Conservation (phyloP, 2,329 filamentous ascomycete species). For the Trichoderma semiorbis region DNA sequence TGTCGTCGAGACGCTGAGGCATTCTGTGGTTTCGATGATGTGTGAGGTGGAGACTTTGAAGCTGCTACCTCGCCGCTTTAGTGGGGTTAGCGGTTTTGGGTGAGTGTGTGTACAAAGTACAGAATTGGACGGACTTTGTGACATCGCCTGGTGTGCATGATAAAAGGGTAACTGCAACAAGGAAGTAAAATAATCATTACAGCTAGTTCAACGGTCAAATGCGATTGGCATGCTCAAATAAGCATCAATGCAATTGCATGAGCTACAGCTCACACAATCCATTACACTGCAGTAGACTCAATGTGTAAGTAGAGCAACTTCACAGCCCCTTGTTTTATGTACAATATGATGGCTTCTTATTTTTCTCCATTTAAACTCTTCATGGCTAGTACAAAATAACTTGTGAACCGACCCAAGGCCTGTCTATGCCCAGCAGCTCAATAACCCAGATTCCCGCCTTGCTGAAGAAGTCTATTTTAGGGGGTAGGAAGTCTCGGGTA, state of each 20-base stretch:
- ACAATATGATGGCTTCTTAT: slow-evolving; percentile 5
- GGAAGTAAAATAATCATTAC: neutral
- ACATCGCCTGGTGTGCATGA: neutral
- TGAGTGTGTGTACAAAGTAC: neutral
- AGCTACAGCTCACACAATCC: neutral
- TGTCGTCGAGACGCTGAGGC: slow-evolving; percentile 39
- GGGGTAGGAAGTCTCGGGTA: slow-evolving; percentile 78
- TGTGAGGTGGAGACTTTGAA: slow-evolving; percentile 26
- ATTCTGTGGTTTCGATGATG: slow-evolving; percentile 28
- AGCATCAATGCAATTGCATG: neutral
- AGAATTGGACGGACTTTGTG: neutral
- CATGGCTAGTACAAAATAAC: slow-evolving; percentile 13
- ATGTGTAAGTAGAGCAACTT: neutral
- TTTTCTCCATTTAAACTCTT: slow-evolving; percentile 2
- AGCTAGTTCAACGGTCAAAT: neutral
- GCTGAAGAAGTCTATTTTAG: slow-evolving; percentile 49
- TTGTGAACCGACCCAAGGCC: neutral
- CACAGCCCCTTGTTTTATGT: slow-evolving; percentile 4
- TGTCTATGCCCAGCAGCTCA: slow-evolving; percentile 1
- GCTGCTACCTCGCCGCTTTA: neutral
- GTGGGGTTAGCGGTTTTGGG: slow-evolving; percentile 12
- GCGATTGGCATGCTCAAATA: neutral
- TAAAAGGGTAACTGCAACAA: neutral
- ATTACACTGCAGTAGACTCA: neutral
- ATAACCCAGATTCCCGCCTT: neutral